These are phyloP conservation scores for Cladophialophora chaetospira DNA, from an alignment of 2,329 filamentous ascomycete genomes.

Conservation along the genomic window DNA sequence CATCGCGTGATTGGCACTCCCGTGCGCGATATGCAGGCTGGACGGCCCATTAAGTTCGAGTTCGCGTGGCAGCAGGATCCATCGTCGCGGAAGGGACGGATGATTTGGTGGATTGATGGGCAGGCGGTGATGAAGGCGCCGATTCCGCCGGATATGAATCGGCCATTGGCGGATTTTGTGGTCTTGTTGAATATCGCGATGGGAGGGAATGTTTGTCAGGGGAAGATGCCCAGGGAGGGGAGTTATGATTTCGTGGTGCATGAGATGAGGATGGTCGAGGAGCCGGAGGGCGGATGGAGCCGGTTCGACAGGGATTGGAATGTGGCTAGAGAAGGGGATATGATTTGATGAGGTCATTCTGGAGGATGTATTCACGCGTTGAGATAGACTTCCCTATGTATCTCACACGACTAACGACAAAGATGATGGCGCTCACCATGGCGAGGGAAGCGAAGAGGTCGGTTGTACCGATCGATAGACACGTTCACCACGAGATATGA, in stretches of 20 bases:
- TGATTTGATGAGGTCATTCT: conserved; percentile 21
- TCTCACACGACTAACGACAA: too few relatives aligned
- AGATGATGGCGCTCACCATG: too few relatives aligned
- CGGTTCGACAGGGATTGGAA: conserved; percentile 31
- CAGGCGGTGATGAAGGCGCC: conserved; percentile 32
- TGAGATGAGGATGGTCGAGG: conserved; percentile 27
- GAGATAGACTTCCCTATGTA: too few relatives aligned
- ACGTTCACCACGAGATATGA: too few relatives aligned
- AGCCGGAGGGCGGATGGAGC: conserved; percentile 32
- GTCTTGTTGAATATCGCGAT: conserved; percentile 33
- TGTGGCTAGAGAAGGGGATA: conserved; percentile 25
- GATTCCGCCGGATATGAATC: conserved; percentile 26
- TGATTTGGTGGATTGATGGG: conserved; percentile 34
- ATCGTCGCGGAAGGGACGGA: conserved; percentile 9
- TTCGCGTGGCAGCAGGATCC: conserved; percentile 31
- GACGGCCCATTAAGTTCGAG: conserved; percentile 30
- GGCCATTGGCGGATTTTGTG: conserved; percentile 30
- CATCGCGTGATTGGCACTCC: conserved; percentile 30
- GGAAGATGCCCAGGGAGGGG: conserved; percentile 29
- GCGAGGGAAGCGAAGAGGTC: too few relatives aligned
- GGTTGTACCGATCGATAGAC: too few relatives aligned
- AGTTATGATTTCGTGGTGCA: conserved; percentile 32
- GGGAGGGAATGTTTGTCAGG: conserved; percentile 34
- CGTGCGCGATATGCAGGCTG: conserved; percentile 26
- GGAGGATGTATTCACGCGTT: too few relatives aligned